Base-by-base conservation (phyloP, 1,284 basidiomycete genomes). In the Melanopsichium pennsylvanicum region DNA sequence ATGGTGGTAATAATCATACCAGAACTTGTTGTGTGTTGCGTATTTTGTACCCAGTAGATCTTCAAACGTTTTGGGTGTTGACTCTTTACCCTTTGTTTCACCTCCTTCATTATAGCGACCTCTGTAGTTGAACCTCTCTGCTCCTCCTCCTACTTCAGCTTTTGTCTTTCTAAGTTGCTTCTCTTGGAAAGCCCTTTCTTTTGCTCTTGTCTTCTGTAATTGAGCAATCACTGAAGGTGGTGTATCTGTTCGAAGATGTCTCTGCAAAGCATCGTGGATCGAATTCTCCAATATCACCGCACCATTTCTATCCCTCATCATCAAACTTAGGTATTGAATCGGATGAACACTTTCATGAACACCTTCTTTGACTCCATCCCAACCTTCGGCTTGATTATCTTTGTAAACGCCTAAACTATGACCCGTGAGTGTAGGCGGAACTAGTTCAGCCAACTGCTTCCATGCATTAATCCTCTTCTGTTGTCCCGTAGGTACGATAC, bases 301-400 rank as follows among this genome's bases (percentile, higher is more conserved):
- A 3, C 21, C 45, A 19, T 51, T 31, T 16, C 16, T 15, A 11
- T 59, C 47, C 2, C 31, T 31, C 16, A 66, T 4, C 37, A 66
- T 38, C 12, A 50, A 31, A 12, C 18, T 18, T 12, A 47, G 2
- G 32, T 66, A 66, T 15, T 66, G 55, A 11, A 66, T 43, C 0
- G 62, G 62, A 32, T 66, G 62, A 5, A 66, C 27, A 2, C 34
- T 29, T 16, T 44, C 29, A 13, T 50, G 56, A 5, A 42, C 16
- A 0, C 7, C 22, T 8, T 16, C 13, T 1, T 32, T 27, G 7
- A 52, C 9, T 2, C 19, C 12, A 0, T 10, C 9, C 19, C 45
- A 58, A 5, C 25, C 36, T 13, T 5, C 11, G 0, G 2, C 2
- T 9, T 2, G 15, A 13, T 29, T 29, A 2, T 7, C 26, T 2